phyloP scores from a whole-genome alignment of 805 yeast species.

The Candida xiaguanensis region DNA sequence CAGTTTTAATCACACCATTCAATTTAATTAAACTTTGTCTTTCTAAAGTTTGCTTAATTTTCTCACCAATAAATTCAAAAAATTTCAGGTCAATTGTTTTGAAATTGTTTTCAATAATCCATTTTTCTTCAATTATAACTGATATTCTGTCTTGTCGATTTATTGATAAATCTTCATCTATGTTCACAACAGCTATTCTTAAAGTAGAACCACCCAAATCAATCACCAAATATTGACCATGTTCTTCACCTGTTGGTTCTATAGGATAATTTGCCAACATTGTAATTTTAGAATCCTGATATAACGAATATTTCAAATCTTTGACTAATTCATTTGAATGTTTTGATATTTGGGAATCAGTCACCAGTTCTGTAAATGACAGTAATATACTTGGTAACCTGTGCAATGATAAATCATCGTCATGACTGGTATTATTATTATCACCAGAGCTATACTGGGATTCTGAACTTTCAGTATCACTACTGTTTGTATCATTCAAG shows the following conservation, averaged over 20 bases:
- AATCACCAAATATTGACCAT: slow-evolving; percentile 41
- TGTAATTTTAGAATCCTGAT: slow-evolving; percentile 22
- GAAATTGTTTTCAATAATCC: slow-evolving; percentile 34
- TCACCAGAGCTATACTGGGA: background rate
- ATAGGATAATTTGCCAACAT: slow-evolving; percentile 41
- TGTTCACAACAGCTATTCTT: slow-evolving; percentile 37
- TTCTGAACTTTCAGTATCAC: background rate
- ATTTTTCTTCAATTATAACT: slow-evolving; percentile 28
- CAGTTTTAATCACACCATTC: slow-evolving; percentile 29
- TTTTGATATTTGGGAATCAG: slow-evolving; percentile 1
- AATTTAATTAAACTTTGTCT: slow-evolving; percentile 15
- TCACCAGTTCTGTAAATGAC: slow-evolving; percentile 6
- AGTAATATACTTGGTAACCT: slow-evolving; percentile 2
- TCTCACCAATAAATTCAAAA: slow-evolving; percentile 39
- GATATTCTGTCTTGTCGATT: slow-evolving; percentile 22
- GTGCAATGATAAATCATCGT: background rate
- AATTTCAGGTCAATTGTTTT: slow-evolving; percentile 41
- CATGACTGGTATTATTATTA: background rate
- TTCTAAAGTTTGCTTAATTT: slow-evolving; percentile 22
- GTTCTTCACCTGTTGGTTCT: slow-evolving; percentile 32
- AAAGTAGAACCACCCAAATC: slow-evolving; percentile 59
- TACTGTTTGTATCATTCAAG: background rate
- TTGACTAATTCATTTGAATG: slow-evolving; percentile 19
- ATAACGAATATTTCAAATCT: slow-evolving; percentile 29
- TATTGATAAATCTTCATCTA: slow-evolving; percentile 14